These are phyloP conservation scores for Pelargonium fulgidum DNA, from an alignment of 441 rosid genomes.

Conservation along the genomic window DNA sequence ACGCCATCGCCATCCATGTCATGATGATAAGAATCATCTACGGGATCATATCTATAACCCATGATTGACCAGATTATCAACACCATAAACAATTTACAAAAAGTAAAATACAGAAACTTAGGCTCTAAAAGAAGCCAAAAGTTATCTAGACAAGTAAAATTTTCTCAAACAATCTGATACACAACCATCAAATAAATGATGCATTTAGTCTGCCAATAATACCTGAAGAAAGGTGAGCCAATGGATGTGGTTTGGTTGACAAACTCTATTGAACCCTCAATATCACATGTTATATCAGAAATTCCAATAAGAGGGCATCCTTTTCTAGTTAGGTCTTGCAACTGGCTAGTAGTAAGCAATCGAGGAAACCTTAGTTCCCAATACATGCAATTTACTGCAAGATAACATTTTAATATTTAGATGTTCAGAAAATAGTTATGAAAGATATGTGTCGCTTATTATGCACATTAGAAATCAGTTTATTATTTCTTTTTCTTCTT, in stretches of 20 bases:
- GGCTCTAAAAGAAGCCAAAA: no score
- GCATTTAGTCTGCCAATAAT: slow-evolving; percentile 12
- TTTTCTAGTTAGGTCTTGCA: slow-evolving; percentile 50
- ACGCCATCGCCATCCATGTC: slow-evolving; percentile 85
- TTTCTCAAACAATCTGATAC: no score
- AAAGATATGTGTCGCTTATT: no score
- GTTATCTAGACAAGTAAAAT: no score
- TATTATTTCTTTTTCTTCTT: no score
- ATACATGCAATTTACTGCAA: slow-evolving; percentile 89
- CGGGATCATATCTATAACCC: slow-evolving; percentile 55
- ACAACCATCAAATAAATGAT: background rate
- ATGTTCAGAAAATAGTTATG: background rate
- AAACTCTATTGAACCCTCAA: slow-evolving; percentile 86
- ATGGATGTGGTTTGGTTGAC: slow-evolving; percentile 62
- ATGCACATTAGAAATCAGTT: no score
- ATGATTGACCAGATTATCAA: slow-evolving; percentile 15
- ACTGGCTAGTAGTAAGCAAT: slow-evolving; percentile 58
- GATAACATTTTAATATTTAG: slow-evolving; percentile 5
- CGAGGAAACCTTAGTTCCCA: slow-evolving; percentile 92
- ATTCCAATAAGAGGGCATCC: slow-evolving; percentile 76
- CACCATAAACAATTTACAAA: background rate
- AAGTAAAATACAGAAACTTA: no score
- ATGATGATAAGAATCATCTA: slow-evolving; percentile 45
- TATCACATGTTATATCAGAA: slow-evolving; percentile 88
- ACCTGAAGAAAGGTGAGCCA: slow-evolving; percentile 87